Evolutionary conservation across 805 yeast genomes (phyloP), one percentile per base, ranked within the genome.

Genomic region (Candida silvatica): DNA sequence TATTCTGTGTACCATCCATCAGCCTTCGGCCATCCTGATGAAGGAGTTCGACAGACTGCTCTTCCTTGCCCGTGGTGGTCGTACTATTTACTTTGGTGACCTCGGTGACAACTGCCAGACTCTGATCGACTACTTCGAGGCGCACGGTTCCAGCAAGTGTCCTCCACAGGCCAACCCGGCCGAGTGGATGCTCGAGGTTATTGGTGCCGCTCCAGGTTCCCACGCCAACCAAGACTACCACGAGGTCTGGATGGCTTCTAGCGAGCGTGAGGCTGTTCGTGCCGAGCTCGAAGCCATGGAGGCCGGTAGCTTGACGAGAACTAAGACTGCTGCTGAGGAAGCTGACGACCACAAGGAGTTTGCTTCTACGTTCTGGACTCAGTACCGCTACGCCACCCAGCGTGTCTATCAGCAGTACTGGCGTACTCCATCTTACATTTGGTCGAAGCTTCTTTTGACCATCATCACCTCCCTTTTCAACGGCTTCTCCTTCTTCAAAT

Each of bases 131-230:
- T 80, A 80, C 51, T 80, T 81, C 48, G 86, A 80, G 54, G 52
- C 54, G 4, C 56, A 79, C 43, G 87, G 86, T 36, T 74, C 87
- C 28, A 69, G 66, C 18, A 61, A 63, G 37, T 81, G 88, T 61
- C 87, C 88, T 16, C 60, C 65, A 5, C 65, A 66, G 28, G 86
- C 84, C 4, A 82, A 82, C 45, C 92, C 90, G 22, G 90, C 88
- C 11, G 95, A 85, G 62, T 86, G 94, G 92, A 86, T 86, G 94
- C 65, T 86, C 58, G 81, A 81, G 42, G 82, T 78, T 43, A 80
- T 80, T 48, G 87, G 88, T 49, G 87, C 87, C 36, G 86, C 87
- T 24, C 87, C 87, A 5, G 87, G 86, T 35, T 73, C 84, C 24
- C 79, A 74, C 46, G 82, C 86, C 15, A 65, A 66, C 32, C 82